phyloP scores from a whole-genome alignment of 176 grass and related monocot genomes.

The sorghum (Sorghum bicolor) region DNA sequence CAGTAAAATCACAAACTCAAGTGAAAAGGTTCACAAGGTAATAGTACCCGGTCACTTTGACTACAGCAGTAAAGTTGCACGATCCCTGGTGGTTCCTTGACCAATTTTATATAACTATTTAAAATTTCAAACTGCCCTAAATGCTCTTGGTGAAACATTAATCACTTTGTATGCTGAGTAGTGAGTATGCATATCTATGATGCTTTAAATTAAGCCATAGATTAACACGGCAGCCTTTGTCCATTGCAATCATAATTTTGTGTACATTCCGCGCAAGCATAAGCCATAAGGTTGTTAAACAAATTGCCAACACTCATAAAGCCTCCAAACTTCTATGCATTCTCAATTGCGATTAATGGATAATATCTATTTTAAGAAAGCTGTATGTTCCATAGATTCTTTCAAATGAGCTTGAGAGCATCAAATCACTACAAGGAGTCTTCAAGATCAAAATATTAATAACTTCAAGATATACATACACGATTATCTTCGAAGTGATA shows the following conservation, averaged over 20 bases:
- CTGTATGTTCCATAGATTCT: neutral
- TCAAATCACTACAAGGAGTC: neutral
- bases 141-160: neutral
- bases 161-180: neutral
- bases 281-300: neutral
- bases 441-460: conserved; percentile 11
- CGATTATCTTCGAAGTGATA: conserved; percentile 57
- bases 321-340: neutral
- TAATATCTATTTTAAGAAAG: neutral
- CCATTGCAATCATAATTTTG: neutral
- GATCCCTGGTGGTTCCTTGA: neutral
- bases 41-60: neutral
- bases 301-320: neutral
- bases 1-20: neutral
- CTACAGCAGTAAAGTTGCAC: neutral
- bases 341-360: neutral
- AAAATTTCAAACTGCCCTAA: neutral
- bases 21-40: neutral
- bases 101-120: neutral
- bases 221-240: neutral
- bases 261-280: neutral
- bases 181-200: neutral
- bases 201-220: neutral
- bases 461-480: conserved; percentile 13
- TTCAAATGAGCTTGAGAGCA: conserved; percentile 19